Percentiles rank a stretch among this genome's conserved stretches.
These are phyloP conservation scores for Phoma sp. DNA, from an alignment of 2,329 filamentous ascomycete genomes.

Conservation along the genomic window DNA sequence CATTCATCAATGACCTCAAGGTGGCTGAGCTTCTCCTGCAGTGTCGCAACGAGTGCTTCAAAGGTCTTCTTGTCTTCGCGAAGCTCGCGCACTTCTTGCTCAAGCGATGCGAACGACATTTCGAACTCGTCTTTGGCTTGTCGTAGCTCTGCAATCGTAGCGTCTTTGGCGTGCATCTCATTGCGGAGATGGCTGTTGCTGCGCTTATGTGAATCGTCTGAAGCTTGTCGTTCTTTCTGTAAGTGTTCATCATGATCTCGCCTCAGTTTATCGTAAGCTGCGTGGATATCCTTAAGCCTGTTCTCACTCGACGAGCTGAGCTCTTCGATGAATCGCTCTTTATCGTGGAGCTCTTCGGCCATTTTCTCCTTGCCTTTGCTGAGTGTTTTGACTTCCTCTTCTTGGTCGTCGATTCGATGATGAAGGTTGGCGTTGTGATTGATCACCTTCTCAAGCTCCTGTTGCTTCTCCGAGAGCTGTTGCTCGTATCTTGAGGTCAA, in stretches of 20 bases:
- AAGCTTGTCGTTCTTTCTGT: conserved; percentile 14
- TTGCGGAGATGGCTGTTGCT: conserved; percentile 18
- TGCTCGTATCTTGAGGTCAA: conserved; percentile 42
- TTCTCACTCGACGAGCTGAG: conserved; percentile 29
- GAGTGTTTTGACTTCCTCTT: conserved; percentile 32
- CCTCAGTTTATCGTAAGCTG: conserved; percentile 28
- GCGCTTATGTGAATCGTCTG: conserved; percentile 12
- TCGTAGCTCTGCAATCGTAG: conserved; percentile 35
- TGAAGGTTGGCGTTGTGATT: conserved; percentile 39
- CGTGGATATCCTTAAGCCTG: conserved; percentile 28
- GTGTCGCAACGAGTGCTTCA: conserved; percentile 34
- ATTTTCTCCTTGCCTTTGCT: conserved; percentile 31
- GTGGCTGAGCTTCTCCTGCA: conserved; percentile 39
- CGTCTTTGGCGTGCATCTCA: conserved; percentile 34
- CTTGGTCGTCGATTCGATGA: conserved; percentile 32
- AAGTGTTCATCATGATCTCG: conserved; percentile 25
- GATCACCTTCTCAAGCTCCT: conserved; percentile 36
- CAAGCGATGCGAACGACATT: conserved; percentile 32
- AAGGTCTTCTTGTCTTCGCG: conserved; percentile 42
- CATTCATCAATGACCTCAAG: conserved; percentile 36
- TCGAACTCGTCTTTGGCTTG: conserved; percentile 33
- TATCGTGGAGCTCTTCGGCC: conserved; percentile 30
- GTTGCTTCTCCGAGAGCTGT: conserved; percentile 33
- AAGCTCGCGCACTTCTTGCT: conserved; percentile 37
- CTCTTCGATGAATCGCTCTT: conserved; percentile 36